These are phyloP conservation scores for Fusarium tanahbumbuense DNA, from an alignment of 2,329 filamentous ascomycete species.

Conservation along the genomic window DNA sequence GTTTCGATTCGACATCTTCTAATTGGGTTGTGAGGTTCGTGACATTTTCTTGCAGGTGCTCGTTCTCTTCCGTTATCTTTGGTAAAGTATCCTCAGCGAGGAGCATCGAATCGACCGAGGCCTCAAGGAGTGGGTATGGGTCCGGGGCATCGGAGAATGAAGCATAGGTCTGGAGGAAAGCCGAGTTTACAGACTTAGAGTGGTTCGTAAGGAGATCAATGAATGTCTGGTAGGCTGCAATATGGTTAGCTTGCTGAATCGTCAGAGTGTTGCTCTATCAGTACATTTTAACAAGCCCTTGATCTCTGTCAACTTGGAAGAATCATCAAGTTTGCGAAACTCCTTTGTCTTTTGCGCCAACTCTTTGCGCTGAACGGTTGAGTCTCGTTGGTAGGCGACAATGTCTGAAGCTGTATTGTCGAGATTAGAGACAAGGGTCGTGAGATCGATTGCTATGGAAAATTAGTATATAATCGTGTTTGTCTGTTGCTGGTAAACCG, in stretches of 20 bases:
- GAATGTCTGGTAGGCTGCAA: slow-evolving; percentile 90
- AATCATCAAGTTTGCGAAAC: slow-evolving; percentile 92
- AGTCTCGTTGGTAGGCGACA: slow-evolving; percentile 90
- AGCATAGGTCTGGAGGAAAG: slow-evolving; percentile 93
- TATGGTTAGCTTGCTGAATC: slow-evolving; percentile 10
- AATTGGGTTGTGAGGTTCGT: slow-evolving; percentile 80
- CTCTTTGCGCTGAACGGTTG: slow-evolving; percentile 96
- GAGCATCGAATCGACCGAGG: slow-evolving; percentile 93
- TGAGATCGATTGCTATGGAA: slow-evolving; percentile 82
- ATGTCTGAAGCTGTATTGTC: slow-evolving; percentile 97
- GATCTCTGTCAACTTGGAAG: slow-evolving; percentile 85
- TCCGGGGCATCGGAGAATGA: slow-evolving; percentile 95
- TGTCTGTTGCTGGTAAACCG: slow-evolving; percentile 15
- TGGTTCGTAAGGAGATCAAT: slow-evolving; percentile 97
- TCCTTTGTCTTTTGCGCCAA: slow-evolving; percentile 99
- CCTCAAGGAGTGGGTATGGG: slow-evolving; percentile 94
- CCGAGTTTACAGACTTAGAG: slow-evolving; percentile 91
- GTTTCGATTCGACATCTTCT: slow-evolving; percentile 81
- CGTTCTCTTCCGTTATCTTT: slow-evolving; percentile 88
- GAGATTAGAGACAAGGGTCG: slow-evolving; percentile 82
- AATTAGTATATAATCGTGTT: slow-evolving; percentile 37
- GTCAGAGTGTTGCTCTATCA: not conserved
- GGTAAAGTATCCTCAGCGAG: slow-evolving; percentile 92
- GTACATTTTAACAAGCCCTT: slow-evolving; percentile 88
- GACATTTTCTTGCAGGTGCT: slow-evolving; percentile 84